Conservation (phyloP, 2,329 filamentous ascomycete species). For the Neonectria punicea region DNA sequence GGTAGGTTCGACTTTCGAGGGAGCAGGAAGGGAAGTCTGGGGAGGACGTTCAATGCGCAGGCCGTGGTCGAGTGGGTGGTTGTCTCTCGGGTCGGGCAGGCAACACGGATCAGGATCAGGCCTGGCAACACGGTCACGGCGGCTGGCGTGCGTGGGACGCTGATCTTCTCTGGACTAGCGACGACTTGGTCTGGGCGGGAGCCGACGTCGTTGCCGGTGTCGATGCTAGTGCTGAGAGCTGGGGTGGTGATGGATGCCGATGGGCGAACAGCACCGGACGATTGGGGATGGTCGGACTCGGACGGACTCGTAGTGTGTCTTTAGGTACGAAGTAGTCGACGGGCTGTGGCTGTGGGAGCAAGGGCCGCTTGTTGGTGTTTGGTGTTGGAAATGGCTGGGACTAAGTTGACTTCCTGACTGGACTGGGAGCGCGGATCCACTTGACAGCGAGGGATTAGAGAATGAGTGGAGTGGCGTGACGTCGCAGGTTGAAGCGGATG, state of each 20-base stretch:
- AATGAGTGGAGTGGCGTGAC: constrained; percentile 39
- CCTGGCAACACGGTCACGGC: constrained; percentile 29
- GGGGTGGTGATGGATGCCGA: constrained; percentile 12
- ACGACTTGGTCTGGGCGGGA: constrained; percentile 20
- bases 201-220: constrained; percentile 22
- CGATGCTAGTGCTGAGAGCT: constrained; percentile 33
- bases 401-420: neutral
- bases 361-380: constrained; percentile 18
- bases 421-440: constrained; percentile 17
- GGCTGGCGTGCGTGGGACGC: constrained; percentile 29
- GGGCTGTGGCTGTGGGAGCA: neutral
- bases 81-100: constrained; percentile 14
- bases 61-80: neutral
- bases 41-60: neutral
- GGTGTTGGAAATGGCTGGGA: constrained; percentile 1
- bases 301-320: neutral
- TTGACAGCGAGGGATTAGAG: constrained; percentile 10
- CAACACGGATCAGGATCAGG: constrained; percentile 39
- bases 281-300: neutral
- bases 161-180: constrained; percentile 18
- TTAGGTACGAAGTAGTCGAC: neutral
- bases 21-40: constrained; percentile 12
- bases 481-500: constrained; percentile 26
- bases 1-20: constrained; percentile 28
- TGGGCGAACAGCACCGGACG: neutral